Percentiles rank a stretch among this genome's conserved stretches.
Conservation (phyloP, 1,284 basidiomycete genomes). For the Cutaneotrichosporon cyanovorans region DNA sequence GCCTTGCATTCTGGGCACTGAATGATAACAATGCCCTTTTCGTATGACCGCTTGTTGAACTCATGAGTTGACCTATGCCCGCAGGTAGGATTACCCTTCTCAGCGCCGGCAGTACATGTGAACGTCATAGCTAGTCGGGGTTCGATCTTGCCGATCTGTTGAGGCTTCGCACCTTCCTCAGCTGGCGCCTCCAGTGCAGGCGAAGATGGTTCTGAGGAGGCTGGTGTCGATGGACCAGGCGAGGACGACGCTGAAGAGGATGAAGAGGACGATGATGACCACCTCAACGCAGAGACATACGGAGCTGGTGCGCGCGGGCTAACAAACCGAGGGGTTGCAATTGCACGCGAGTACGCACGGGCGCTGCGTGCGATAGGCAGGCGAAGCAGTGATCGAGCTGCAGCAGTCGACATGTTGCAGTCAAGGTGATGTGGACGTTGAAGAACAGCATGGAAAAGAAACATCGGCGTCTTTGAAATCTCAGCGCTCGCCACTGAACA, state of each 20-base stretch:
- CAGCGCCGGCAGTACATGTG: slow-evolving; percentile 64
- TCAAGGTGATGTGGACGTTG: not conserved
- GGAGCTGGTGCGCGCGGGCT: not conserved
- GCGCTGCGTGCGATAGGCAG: not conserved
- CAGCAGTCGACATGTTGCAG: not conserved
- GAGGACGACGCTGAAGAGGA: not conserved
- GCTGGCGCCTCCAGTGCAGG: slow-evolving; percentile 5
- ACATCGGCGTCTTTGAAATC: no score
- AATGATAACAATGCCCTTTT: slow-evolving; percentile 80
- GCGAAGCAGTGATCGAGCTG: not conserved
- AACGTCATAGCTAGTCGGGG: slow-evolving; percentile 57
- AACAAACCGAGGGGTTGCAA: no score
- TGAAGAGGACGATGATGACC: not conserved
- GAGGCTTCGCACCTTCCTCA: not conserved
- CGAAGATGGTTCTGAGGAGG: not conserved
- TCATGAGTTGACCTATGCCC: slow-evolving; percentile 77
- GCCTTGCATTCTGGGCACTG: slow-evolving; percentile 88
- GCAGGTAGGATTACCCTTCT: slow-evolving; percentile 51
- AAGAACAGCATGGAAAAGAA: no score
- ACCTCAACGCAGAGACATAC: not conserved
- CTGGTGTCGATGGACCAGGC: not conserved
- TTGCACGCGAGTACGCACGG: not conserved
- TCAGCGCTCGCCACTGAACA: no score
- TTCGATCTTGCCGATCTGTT: slow-evolving; percentile 32
- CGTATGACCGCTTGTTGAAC: slow-evolving; percentile 77